A percentile compares a stretch with the other conserved stretches of the same genome.
Conservation (phyloP, 441 rosid species). For the Adansonia grandidieri region DNA sequence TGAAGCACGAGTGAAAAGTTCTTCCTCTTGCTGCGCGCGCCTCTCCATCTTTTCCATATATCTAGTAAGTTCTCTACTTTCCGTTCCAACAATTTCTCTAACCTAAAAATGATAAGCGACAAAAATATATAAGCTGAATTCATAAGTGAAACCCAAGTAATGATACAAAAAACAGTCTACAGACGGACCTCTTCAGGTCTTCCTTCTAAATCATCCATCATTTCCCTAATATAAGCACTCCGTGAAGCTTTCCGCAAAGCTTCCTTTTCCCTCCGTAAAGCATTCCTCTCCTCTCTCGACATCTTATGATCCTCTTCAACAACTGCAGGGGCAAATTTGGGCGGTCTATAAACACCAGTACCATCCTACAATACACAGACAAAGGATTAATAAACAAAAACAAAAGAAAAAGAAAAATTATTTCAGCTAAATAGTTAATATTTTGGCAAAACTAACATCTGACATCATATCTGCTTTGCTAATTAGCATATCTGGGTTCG, state of each 20-base stretch:
- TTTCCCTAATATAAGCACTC: constrained; percentile 61
- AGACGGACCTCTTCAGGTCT: constrained; percentile 76
- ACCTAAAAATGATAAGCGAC: constrained; percentile 45
- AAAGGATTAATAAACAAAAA: constrained; percentile 24
- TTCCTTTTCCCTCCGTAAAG: constrained; percentile 67
- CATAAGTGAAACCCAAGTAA: background rate
- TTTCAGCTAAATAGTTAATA: constrained; percentile 8
- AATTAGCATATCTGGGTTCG: constrained; percentile 79
- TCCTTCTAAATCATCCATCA: constrained; percentile 76
- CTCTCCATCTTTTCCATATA: constrained; percentile 61
- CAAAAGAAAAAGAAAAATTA: background rate
- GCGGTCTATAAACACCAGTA: constrained; percentile 63
- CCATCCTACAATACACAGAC: constrained; percentile 48
- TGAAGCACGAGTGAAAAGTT: constrained; percentile 72
- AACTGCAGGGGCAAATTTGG: constrained; percentile 71
- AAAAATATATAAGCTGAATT: constrained; percentile 22
- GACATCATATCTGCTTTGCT: constrained; percentile 42
- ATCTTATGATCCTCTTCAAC: constrained; percentile 79
- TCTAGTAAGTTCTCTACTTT: constrained; percentile 64
- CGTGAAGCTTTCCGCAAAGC: constrained; percentile 53
- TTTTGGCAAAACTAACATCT: constrained; percentile 42
- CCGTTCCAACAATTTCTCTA: constrained; percentile 61
- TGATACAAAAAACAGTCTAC: background rate
- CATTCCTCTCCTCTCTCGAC: constrained; percentile 71
- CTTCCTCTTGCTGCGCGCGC: constrained; percentile 75